Base-by-base conservation (phyloP, 2,329 filamentous ascomycete genomes). In the Phyllosticta citribraziliensis region DNA sequence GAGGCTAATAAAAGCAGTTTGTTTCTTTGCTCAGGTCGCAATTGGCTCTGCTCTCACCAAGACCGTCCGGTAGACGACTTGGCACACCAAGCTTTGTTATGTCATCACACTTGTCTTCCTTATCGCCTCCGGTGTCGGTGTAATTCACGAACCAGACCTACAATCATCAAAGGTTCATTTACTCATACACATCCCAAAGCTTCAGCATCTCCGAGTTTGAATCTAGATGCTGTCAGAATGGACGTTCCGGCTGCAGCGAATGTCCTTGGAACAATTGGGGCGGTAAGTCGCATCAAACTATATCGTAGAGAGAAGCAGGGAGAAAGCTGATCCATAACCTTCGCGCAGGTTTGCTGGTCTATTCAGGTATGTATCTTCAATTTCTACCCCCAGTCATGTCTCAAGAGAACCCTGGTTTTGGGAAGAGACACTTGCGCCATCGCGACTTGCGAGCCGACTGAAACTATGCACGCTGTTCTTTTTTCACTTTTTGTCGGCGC, bases 261-360 rank as follows among this genome's bases (percentile, higher is more conserved):
- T 66, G 75, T 81, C 0, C 77, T 86, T 1, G 84, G 84, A 0
- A 85, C 81, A 0, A 67, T 84, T 0, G 84, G 84, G 11, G 84
- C 84, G 40, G 79, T 85, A 67, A 61, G 76, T 1, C 6, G 33
- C 10, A 52, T 47, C n/a, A n/a, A n/a, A 2, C 9, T 12, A 24
- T 24, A 33, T 20, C 22, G 3, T 27, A 19, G 22, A 3, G 8
- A 24, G 10, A 14, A 5, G 33, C 53, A n/a, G 55, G 22, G 5
- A 25, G 33, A 11, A 11, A 6, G 11, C 55, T 51, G 33, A 40
- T 40, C 2, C 11, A 3, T 5, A 17, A 19, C 2, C 11, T 2
- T 52, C 14, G 6, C n/a, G 22, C 58, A 70, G 67, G 72, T 84
- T 14, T 88, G 84, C 69, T 88, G 85, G 86, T 87, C 84, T 19